These are phyloP conservation scores for Leucocoprinus birnbaumii DNA, from an alignment of 768 basidiomycete genomes.

Conservation along the genomic window DNA sequence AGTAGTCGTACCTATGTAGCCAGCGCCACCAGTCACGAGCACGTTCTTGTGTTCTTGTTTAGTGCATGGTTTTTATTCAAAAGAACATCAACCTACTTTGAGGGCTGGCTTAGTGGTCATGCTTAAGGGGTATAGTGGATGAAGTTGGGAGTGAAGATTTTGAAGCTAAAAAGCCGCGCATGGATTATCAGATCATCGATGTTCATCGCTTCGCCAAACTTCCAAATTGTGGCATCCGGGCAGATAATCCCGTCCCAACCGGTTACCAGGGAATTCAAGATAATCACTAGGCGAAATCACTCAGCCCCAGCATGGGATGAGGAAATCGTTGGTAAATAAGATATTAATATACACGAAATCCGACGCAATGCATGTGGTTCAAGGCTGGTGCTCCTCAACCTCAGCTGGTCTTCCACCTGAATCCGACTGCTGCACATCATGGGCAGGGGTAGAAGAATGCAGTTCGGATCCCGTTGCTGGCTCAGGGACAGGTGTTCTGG, in stretches of 20 bases:
- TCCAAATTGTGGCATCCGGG: neutral
- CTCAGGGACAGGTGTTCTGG: conserved; percentile 28
- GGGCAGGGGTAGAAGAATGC: conserved; percentile 15
- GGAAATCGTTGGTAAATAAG: neutral
- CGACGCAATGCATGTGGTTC: neutral
- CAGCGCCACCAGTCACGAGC: conserved; percentile 67
- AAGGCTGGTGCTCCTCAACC: too few species aligned
- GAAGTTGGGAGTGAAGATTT: conserved; percentile 2
- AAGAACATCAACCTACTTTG: conserved; percentile 38
- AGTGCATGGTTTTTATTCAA: conserved; percentile 15
- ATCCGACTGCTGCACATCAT: conserved; percentile 28
- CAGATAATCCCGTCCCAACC: neutral
- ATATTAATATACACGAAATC: neutral
- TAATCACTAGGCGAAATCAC: neutral
- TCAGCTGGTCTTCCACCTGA: conserved; percentile 53
- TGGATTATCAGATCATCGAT: conserved; percentile 19
- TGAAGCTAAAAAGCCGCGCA: conserved; percentile 7
- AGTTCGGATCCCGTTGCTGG: conserved; percentile 17
- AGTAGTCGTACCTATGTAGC: conserved; percentile 73
- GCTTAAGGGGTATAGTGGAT: conserved; percentile 7
- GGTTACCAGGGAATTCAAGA: neutral
- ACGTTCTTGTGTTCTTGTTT: conserved; percentile 32
- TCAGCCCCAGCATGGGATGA: neutral
- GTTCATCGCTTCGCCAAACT: conserved; percentile 7
- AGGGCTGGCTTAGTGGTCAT: conserved; percentile 27